Evolutionary conservation across 179 eudicot genomes (phyloP).

Genomic region (Silene noctiflora): DNA sequence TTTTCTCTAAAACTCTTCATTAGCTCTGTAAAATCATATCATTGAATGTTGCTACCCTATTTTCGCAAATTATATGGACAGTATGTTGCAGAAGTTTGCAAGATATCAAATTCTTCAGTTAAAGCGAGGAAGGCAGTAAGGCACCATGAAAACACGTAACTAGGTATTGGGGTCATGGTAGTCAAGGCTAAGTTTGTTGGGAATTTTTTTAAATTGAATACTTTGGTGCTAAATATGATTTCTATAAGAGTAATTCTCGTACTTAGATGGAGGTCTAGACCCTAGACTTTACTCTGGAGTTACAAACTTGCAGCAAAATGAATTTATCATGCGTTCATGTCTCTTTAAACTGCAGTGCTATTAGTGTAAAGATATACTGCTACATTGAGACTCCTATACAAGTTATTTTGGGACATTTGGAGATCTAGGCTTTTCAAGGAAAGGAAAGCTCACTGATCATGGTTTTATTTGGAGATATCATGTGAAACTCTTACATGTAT

Average conservation of each 20-base stretch:
- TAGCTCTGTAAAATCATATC: not conserved
- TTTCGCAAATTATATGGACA: not conserved
- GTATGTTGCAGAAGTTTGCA: not conserved
- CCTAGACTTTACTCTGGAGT: not conserved
- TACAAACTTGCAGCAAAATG: not conserved
- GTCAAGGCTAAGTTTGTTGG: not conserved
- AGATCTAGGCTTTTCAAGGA: not conserved
- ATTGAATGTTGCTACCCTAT: not conserved
- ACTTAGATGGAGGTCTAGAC: not conserved
- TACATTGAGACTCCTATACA: not conserved
- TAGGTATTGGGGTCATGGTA: not conserved
- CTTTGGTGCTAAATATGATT: not conserved
- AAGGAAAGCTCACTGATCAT: not conserved
- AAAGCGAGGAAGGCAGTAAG: not conserved
- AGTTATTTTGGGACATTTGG: not conserved
- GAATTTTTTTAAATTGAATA: not conserved
- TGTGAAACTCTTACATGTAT: not conserved
- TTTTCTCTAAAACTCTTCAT: not conserved
- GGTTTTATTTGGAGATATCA: not conserved
- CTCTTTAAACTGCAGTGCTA: not conserved
- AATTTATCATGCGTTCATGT: not conserved
- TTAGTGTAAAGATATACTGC: not conserved
- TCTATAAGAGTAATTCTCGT: not conserved
- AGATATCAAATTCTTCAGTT: not conserved
- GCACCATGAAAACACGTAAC: not conserved